Evolutionary conservation across 108 stramenopile genomes (phyloP).

Genomic region (Cyclotella kingstonii): DNA sequence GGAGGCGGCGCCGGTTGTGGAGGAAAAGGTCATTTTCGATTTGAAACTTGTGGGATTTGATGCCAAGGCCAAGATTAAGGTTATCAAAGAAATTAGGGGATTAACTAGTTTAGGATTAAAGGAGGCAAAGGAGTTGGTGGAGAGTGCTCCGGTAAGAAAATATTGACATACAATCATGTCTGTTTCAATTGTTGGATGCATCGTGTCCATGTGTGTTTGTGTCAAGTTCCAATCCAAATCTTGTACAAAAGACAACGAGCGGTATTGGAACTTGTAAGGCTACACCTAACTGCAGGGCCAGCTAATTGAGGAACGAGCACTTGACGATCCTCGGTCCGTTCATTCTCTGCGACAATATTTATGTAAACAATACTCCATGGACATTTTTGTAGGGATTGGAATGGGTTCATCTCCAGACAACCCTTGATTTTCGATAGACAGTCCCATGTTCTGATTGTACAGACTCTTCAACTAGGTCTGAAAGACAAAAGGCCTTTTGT

Average conservation of each 20-base stretch:
- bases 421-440: slow-evolving; percentile 7
- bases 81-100: slow-evolving; percentile 87
- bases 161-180: not conserved
- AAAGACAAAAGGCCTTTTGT: no score
- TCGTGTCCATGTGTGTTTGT: no score
- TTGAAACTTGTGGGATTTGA: slow-evolving; percentile 88
- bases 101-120: slow-evolving; percentile 86
- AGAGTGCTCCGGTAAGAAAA: slow-evolving; percentile 68
- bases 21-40: slow-evolving; percentile 81
- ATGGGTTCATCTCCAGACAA: slow-evolving; percentile 47
- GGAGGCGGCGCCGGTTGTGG: slow-evolving; percentile 46
- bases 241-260: no score
- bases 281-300: no score
- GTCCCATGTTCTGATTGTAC: no score
- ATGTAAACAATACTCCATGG: slow-evolving; percentile 15
- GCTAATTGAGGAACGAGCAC: slow-evolving; percentile 38
- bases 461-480: no score
- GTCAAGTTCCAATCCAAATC: no score
- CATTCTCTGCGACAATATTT: slow-evolving; percentile 41
- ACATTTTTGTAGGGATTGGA: slow-evolving; percentile 8
- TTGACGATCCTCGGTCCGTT: slow-evolving; percentile 48
- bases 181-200: not conserved
- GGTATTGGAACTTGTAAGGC: no score
- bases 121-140: slow-evolving; percentile 92
- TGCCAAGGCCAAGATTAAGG: slow-evolving; percentile 89